Evolutionary conservation across 108 stramenopile genomes (phyloP), one percentile per base, ranked within the genome.

Genomic region (Schizochytrium sp.): DNA sequence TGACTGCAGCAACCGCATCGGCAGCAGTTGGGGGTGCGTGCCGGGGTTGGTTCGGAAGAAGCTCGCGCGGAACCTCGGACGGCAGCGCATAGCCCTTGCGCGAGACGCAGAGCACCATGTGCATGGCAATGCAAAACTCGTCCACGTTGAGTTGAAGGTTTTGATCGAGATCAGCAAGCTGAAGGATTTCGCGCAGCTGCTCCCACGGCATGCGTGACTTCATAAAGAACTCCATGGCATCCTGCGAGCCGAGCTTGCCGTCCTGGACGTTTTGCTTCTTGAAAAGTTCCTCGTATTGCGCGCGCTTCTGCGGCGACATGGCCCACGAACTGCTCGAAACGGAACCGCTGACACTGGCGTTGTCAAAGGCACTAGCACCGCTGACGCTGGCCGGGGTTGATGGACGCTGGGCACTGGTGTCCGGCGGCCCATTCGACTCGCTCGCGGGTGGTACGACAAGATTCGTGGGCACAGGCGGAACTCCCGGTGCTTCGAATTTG

Each of bases 101-200:
- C 6, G 76, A 53, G 10, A 83, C 51, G 51, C 76, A 83, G 48
- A 83, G 45, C 6, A 83, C 51, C 48, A 83, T 47, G 76, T 83
- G 76, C 76, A 83, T 83, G 76, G 76, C 76, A 23, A 83, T 83
- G 23, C 76, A 83, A 45, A 83, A 83, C 76, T 83, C 76, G 76
- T 83, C 51, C 2, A 83, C 25, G 1, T 10, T 25, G 25, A 83
- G 51, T 45, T 47, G 14, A 12, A 53, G 45, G 28, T 83, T 5
- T 18, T 53, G 45, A 4, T 83, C 76, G 25, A 83, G 51, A 53
- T 83, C 76, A 12, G 76, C 45, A 12, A 83, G 76, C 19, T 23
- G 45, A 18, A 47, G 51, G 51, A 83, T 53, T 45, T 83, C 51
- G 51, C 76, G 6, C 45, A 83, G 76, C 48, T 47, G 51, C 23